A percentile compares a stretch with the other conserved stretches of the same genome.
These are phyloP conservation scores for Torulaspora indica DNA, from an alignment of 805 yeast species.

Conservation along the genomic window DNA sequence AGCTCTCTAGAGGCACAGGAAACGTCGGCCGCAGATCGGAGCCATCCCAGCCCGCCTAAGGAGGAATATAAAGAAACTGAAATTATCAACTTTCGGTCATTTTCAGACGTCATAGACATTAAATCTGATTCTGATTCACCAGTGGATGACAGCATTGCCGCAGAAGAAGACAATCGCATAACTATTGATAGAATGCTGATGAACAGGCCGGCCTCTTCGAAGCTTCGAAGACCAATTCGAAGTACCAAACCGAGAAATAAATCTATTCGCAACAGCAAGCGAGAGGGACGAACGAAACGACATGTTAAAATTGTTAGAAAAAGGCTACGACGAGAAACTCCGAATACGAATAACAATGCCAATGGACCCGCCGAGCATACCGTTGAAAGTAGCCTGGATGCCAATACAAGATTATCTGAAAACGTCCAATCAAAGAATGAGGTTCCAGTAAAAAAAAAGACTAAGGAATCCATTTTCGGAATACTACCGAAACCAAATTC, in stretches of 20 bases:
- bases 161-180: conserved; percentile 12
- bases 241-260: not conserved
- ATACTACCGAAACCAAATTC: conserved; percentile 3
- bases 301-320: not conserved
- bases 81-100: not conserved
- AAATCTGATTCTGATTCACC: not conserved
- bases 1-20: not conserved
- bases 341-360: not conserved
- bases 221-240: not conserved
- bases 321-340: not conserved
- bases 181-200: conserved; percentile 19
- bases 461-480: not conserved
- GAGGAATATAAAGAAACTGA: not conserved
- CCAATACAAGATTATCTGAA: not conserved
- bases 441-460: not conserved
- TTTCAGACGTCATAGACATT: not conserved
- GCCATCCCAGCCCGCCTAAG: not conserved
- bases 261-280: not conserved
- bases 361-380: not conserved
- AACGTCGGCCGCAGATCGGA: not conserved
- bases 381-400: not conserved
- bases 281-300: not conserved
- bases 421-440: not conserved
- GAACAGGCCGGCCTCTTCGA: not conserved
- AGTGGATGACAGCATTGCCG: not conserved